Conservation (phyloP, 139 green algal species). For the Chlamydomonas urium region DNA sequence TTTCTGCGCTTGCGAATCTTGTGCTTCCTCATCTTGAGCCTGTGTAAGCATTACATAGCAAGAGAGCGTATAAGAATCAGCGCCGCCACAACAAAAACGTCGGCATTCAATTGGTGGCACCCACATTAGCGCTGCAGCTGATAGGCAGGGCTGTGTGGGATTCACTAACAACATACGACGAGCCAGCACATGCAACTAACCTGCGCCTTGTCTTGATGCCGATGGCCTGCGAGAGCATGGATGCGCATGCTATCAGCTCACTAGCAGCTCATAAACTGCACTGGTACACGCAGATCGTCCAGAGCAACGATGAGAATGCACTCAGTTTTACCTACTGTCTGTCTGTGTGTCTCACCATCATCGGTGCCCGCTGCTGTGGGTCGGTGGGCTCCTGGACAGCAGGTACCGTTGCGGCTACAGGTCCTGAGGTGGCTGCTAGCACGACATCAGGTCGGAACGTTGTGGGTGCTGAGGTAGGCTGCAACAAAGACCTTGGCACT, state of each 20-base stretch:
- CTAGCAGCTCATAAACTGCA: no score
- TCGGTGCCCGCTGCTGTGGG: neutral
- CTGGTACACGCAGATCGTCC: no score
- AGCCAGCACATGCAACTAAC: neutral
- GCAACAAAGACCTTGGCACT: neutral
- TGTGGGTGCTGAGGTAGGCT: neutral
- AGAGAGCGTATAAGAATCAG: neutral
- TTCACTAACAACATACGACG: no score
- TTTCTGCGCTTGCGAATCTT: neutral
- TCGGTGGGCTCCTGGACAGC: neutral
- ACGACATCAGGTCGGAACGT: neutral
- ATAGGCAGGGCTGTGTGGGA: no score
- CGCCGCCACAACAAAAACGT: no score
- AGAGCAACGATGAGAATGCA: no score
- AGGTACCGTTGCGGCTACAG: neutral
- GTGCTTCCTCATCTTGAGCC: constrained; percentile 1
- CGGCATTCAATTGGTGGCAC: no score
- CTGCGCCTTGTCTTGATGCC: neutral
- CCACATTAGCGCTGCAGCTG: no score
- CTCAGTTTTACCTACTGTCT: no score
- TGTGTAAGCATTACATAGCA: neutral
- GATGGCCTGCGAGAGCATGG: neutral
- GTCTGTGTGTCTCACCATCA: no score
- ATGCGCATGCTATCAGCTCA: no score
- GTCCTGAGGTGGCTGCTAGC: neutral